Base-by-base conservation (phyloP, 225 moss, liverwort and hornwort genomes). In the Sphagnum contortum region DNA sequence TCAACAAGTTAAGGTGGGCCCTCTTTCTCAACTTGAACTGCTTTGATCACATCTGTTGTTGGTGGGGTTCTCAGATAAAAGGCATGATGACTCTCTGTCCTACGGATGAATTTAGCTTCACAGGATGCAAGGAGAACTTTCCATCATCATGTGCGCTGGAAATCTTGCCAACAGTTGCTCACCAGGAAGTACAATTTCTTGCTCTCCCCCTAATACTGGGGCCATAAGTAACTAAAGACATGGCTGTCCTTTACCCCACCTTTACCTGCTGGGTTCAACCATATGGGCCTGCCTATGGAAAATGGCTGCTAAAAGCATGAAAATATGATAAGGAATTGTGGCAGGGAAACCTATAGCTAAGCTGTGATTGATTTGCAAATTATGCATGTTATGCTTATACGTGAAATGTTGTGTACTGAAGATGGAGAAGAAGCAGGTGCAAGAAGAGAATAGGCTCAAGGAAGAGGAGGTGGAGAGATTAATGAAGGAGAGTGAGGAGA, bases 381-480 rank as follows among this genome's bases (percentile, higher is more conserved):
- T 29, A 29, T 29, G 29, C 29, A 29, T 29, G 29, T 29, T 29
- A 29, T 29, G 29, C 29, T 29, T 29, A 29, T 29, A 29, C 29
- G 29, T 29, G 29, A 29, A 29, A 29, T 29, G 29, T 29, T 29
- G 29, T 29, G 29, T 29, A 29, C 29, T 57, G 48, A 59, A 85
- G 85, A 72, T 59, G 59, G 72, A 74, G 68, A 66, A 72, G 59
- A 75, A 74, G 76, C 71, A 69, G 48, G 63, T 79, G 65, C 70
- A 74, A 65, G 72, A 70, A 51, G 72, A 72, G 59, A 85, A 69
- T 52, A 69, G 53, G 60, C 57, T 5, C 2, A 85, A 76, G 59
- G 74, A 79, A 66, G 76, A 70, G 65, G 76, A 85, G 76, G 68
- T 79, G 57, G 72, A 71, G 6, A 74, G 74, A 67, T 58, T 85